phyloP scores from a whole-genome alignment of 148 eudicot genomes.

The Spergularia marina region DNA sequence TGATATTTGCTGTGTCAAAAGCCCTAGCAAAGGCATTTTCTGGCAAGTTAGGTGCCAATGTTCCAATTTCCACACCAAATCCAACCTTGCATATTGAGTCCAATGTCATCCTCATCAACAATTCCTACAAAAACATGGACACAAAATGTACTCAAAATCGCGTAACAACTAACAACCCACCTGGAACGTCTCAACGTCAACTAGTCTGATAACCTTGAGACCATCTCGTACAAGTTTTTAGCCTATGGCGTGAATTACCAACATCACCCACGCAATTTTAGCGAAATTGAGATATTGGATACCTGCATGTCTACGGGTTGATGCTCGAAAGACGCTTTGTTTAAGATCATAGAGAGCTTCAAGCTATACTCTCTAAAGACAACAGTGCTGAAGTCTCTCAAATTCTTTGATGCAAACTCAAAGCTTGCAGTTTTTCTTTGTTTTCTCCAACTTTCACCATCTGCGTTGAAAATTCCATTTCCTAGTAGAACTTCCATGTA shows the following conservation, averaged over 20 bases:
- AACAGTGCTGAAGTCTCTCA: slow-evolving; percentile 92
- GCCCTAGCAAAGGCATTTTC: slow-evolving; percentile 72
- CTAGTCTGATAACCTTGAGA: too few relatives aligned
- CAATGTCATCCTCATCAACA: slow-evolving; percentile 91
- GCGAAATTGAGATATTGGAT: too few relatives aligned
- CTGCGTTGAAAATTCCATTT: slow-evolving; percentile 87
- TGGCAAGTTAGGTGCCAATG: slow-evolving; percentile 68
- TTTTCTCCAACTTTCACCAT: slow-evolving; percentile 94
- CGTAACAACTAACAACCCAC: background rate
- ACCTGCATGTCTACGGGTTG: slow-evolving; percentile 86
- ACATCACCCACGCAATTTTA: too few relatives aligned
- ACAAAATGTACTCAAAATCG: background rate
- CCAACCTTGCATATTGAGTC: slow-evolving; percentile 98
- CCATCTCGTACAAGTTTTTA: too few relatives aligned
- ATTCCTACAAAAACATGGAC: slow-evolving; percentile 41
- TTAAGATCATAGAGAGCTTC: slow-evolving; percentile 62
- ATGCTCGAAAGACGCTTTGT: slow-evolving; percentile 44
- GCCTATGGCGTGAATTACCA: too few relatives aligned
- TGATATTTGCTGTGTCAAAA: slow-evolving; percentile 80
- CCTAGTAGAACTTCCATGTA: slow-evolving; percentile 95
- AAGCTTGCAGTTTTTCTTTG: slow-evolving; percentile 96
- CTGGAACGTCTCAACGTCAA: too few relatives aligned
- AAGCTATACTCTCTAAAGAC: slow-evolving; percentile 88
- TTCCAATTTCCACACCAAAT: slow-evolving; percentile 93
- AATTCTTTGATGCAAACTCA: slow-evolving; percentile 95